These are phyloP conservation scores for Jatropha curcas DNA, from an alignment of 345 rosid species.

Conservation along the genomic window DNA sequence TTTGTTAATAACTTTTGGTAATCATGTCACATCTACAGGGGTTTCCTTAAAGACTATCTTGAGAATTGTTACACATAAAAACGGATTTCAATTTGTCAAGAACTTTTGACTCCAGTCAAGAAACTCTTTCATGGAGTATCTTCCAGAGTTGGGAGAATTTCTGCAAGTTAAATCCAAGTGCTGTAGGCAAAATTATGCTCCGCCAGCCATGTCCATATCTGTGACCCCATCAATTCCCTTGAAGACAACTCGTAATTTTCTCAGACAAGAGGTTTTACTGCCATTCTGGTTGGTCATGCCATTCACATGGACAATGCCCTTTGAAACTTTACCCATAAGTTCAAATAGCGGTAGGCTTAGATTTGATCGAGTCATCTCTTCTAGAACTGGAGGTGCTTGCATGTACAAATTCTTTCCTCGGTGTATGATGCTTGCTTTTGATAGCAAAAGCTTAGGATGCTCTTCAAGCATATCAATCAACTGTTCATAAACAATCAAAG, in stretches of 20 bases:
- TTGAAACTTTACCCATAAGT: slow-evolving; percentile 63
- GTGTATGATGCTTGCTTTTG: slow-evolving; percentile 72
- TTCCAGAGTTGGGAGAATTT: not conserved
- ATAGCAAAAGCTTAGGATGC: slow-evolving; percentile 66
- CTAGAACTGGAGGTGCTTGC: slow-evolving; percentile 95
- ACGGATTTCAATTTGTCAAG: not conserved
- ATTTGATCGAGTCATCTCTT: slow-evolving; percentile 83
- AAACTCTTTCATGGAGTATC: not conserved
- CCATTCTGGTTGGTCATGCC: slow-evolving; percentile 44
- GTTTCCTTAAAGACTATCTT: too few relatives aligned
- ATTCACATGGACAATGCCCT: slow-evolving; percentile 27
- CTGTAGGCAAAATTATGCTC: slow-evolving; percentile 43
- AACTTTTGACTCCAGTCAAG: not conserved
- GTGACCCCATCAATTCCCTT: slow-evolving; percentile 67
- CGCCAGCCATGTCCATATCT: slow-evolving; percentile 84
- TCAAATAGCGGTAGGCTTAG: slow-evolving; percentile 58
- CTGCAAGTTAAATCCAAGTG: not conserved
- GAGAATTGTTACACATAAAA: slow-evolving; percentile 2
- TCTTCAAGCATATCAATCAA: slow-evolving; percentile 79
- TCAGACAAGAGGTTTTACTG: slow-evolving; percentile 55
- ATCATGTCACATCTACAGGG: slow-evolving; percentile 16
- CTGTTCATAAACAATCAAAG: slow-evolving; percentile 36
- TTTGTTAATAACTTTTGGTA: slow-evolving; percentile 7
- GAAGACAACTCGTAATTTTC: slow-evolving; percentile 66
- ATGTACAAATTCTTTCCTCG: slow-evolving; percentile 70